Conservation (phyloP, 2,329 filamentous ascomycete genomes). For the Neonectria punicea region DNA sequence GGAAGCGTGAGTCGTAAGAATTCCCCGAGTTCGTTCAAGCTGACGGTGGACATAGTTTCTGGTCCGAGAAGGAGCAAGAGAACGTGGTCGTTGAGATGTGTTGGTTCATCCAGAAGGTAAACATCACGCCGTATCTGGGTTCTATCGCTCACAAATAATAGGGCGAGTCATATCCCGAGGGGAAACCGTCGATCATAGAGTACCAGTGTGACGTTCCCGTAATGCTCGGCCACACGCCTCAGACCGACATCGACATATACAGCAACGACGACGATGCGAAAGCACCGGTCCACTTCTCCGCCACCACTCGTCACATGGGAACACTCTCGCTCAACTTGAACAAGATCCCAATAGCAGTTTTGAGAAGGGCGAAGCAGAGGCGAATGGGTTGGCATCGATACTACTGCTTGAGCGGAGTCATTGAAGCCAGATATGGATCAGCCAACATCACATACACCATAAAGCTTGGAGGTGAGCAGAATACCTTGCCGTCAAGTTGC, state of each 20-base stretch:
- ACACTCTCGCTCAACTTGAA: constrained; percentile 50
- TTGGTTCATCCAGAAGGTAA: constrained; percentile 53
- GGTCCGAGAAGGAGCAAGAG: constrained; percentile 52
- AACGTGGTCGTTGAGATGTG: constrained; percentile 52
- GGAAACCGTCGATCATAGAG: constrained; percentile 49
- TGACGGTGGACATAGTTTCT: constrained; percentile 45
- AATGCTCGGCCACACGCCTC: constrained; percentile 47
- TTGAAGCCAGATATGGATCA: constrained; percentile 52
- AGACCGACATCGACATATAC: constrained; percentile 53
- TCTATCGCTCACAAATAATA: constrained; percentile 28
- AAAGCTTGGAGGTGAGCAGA: constrained; percentile 49
- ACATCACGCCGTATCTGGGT: neutral
- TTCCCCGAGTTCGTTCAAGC: neutral
- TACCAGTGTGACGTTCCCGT: constrained; percentile 54
- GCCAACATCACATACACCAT: constrained; percentile 52
- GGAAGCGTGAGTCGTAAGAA: constrained; percentile 46
- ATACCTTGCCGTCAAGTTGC: neutral
- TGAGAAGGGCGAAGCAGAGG: constrained; percentile 44
- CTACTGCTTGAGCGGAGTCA: constrained; percentile 50
- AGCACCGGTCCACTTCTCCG: constrained; percentile 46
- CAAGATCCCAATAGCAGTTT: constrained; percentile 47
- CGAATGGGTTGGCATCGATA: constrained; percentile 51
- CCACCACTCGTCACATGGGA: constrained; percentile 46
- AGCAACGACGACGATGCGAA: constrained; percentile 46
- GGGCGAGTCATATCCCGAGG: constrained; percentile 53